phyloP scores from a whole-genome alignment of 176 grass and related monocot species.

The Oryza coarctata region DNA sequence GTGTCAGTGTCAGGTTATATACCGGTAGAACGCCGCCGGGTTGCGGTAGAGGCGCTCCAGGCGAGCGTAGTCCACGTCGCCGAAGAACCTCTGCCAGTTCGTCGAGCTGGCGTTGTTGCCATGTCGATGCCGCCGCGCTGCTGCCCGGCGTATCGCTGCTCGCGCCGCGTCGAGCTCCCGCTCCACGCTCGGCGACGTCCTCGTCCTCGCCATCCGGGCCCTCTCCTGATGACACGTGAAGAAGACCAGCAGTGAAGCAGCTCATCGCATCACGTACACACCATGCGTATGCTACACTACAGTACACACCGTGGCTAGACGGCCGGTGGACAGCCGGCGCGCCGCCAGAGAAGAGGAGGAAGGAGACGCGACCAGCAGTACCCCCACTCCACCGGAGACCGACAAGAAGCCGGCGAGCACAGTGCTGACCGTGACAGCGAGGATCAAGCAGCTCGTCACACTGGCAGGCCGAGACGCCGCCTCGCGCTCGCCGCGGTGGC shows the following conservation, averaged over 20 bases:
- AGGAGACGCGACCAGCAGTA: background rate
- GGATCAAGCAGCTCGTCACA: background rate
- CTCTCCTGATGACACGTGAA: background rate
- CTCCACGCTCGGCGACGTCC: slow-evolving; percentile 16
- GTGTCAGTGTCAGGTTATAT: background rate
- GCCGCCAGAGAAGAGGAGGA: background rate
- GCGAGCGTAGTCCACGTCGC: slow-evolving; percentile 6
- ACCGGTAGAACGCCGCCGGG: slow-evolving; percentile 52
- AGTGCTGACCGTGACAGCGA: background rate
- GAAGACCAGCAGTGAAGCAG: too few species aligned
- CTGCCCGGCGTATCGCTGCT: slow-evolving; percentile 25
- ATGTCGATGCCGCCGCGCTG: background rate
- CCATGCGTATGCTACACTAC: too few species aligned
- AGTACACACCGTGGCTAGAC: background rate
- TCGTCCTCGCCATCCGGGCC: background rate
- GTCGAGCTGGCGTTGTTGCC: background rate
- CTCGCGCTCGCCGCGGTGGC: background rate
- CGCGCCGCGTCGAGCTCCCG: slow-evolving; percentile 42
- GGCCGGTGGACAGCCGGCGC: background rate
- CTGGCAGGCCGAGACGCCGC: too few species aligned
- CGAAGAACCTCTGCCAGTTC: slow-evolving; percentile 10
- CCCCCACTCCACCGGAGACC: background rate
- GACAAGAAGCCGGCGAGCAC: background rate
- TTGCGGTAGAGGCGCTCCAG: slow-evolving; percentile 42
- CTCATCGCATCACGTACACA: too few species aligned